Evolutionary conservation across 2,329 filamentous ascomycete species (phyloP).

Genomic region (Curvularia eragrostidis): DNA sequence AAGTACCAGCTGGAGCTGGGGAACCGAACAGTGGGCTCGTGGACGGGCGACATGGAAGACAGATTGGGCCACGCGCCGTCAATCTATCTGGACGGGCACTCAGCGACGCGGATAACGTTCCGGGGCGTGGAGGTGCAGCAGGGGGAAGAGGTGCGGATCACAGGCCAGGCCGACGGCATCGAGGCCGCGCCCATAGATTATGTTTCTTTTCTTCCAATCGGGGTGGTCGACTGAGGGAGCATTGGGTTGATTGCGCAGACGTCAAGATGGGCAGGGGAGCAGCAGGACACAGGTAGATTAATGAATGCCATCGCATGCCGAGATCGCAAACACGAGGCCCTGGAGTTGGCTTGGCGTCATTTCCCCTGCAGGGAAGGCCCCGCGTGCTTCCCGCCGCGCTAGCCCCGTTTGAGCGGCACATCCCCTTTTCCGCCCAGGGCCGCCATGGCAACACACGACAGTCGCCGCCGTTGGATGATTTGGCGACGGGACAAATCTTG

Average conservation of each 20-base stretch:
- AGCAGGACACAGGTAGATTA: background rate
- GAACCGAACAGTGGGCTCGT: conserved; percentile 60
- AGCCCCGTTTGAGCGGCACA: conserved; percentile 3
- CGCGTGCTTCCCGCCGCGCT: conserved; percentile 10
- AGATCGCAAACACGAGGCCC: conserved; percentile 5
- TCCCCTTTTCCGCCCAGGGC: conserved; percentile 13
- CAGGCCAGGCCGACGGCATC: conserved; percentile 64
- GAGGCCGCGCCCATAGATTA: conserved; percentile 74
- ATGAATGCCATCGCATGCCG: conserved; percentile 4
- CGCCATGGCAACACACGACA: conserved; percentile 15
- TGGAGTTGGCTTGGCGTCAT: conserved; percentile 12
- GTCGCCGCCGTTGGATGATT: conserved; percentile 22
- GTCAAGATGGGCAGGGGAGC: background rate
- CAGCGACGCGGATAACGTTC: conserved; percentile 69
- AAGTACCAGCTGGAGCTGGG: conserved; percentile 64
- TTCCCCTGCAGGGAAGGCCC: conserved; percentile 17
- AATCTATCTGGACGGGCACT: conserved; percentile 68
- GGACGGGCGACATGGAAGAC: conserved; percentile 67
- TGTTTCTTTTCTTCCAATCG: conserved; percentile 65
- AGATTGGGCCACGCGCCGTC: conserved; percentile 65
- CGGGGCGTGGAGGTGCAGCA: conserved; percentile 56
- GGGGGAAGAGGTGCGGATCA: conserved; percentile 62
- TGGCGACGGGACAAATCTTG: conserved; percentile 17
- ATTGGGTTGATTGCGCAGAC: background rate
- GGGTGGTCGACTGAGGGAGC: conserved; percentile 61